These are phyloP conservation scores for Candida sojae DNA, from an alignment of 1,139 yeast genomes.

Conservation along the genomic window DNA sequence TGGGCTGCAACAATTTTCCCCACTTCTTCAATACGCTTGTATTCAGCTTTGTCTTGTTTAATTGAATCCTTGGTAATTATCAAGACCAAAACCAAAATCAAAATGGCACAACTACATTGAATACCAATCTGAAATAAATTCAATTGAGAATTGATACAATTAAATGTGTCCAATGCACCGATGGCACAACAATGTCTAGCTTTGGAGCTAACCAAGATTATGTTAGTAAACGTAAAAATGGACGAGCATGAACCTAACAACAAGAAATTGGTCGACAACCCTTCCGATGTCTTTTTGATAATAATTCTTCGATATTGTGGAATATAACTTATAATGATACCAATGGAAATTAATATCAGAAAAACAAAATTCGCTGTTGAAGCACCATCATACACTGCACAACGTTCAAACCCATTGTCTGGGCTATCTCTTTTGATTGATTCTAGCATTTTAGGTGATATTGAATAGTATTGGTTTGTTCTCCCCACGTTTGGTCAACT, in stretches of 20 bases:
- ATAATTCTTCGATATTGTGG: conserved; percentile 75
- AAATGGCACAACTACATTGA: conserved; percentile 65
- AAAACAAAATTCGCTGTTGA: conserved; percentile 48
- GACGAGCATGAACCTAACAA: conserved; percentile 76
- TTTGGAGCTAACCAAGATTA: conserved; percentile 57
- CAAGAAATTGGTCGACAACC: conserved; percentile 73
- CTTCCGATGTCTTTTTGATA: conserved; percentile 67
- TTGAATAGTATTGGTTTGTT: not conserved
- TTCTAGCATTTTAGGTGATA: not conserved
- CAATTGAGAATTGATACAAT: conserved; percentile 69
- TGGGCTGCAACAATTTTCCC: conserved; percentile 42
- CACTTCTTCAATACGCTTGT: conserved; percentile 39
- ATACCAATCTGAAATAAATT: conserved; percentile 70
- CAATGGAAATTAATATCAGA: conserved; percentile 58
- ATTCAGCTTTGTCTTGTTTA: conserved; percentile 50
- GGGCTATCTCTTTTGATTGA: not conserved
- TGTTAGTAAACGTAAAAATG: conserved; percentile 67
- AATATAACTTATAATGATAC: conserved; percentile 70
- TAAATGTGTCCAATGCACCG: conserved; percentile 46
- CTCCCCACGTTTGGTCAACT: not conserved
- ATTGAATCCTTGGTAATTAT: conserved; percentile 45
- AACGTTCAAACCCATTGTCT: conserved; percentile 19
- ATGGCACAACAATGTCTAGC: conserved; percentile 55
- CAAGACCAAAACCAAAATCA: conserved; percentile 59
- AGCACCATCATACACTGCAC: conserved; percentile 49